Evolutionary conservation across 805 yeast species (phyloP).

Genomic region (Candida silvicultrix): DNA sequence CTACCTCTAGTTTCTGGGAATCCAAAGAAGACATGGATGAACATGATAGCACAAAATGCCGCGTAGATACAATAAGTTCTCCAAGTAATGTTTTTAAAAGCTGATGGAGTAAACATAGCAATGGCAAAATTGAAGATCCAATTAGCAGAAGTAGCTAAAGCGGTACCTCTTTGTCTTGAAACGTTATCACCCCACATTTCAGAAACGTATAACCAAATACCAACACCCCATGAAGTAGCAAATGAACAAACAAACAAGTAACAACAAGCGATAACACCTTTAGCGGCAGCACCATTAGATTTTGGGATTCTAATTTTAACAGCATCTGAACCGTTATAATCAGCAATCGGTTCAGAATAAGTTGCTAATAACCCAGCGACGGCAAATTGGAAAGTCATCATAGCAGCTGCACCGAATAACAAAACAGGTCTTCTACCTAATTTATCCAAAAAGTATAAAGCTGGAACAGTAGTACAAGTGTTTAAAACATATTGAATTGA

Average conservation of each 20-base stretch:
- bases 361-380: slow-evolving; percentile 39
- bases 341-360: slow-evolving; percentile 29
- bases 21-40: slow-evolving; percentile 19
- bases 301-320: slow-evolving; percentile 33
- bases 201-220: slow-evolving; percentile 21
- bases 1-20: slow-evolving; percentile 27
- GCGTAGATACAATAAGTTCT: slow-evolving; percentile 24
- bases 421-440: slow-evolving; percentile 30
- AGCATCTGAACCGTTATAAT: slow-evolving; percentile 25
- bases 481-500: slow-evolving; percentile 36
- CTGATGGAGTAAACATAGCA: slow-evolving; percentile 43
- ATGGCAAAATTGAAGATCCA: slow-evolving; percentile 24
- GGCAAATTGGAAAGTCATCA: slow-evolving; percentile 28
- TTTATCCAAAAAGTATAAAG: slow-evolving; percentile 16
- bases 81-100: slow-evolving; percentile 31
- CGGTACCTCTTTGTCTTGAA: slow-evolving; percentile 51
- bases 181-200: slow-evolving; percentile 16
- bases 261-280: slow-evolving; percentile 32
- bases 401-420: slow-evolving; percentile 24
- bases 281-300: slow-evolving; percentile 27
- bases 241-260: slow-evolving; percentile 41
- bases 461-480: slow-evolving; percentile 21
- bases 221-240: slow-evolving; percentile 36
- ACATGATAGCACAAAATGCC: slow-evolving; percentile 18
- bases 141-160: slow-evolving; percentile 24